Base-by-base conservation (phyloP, 140 eudicot genomes). In the Cichorium intybus region DNA sequence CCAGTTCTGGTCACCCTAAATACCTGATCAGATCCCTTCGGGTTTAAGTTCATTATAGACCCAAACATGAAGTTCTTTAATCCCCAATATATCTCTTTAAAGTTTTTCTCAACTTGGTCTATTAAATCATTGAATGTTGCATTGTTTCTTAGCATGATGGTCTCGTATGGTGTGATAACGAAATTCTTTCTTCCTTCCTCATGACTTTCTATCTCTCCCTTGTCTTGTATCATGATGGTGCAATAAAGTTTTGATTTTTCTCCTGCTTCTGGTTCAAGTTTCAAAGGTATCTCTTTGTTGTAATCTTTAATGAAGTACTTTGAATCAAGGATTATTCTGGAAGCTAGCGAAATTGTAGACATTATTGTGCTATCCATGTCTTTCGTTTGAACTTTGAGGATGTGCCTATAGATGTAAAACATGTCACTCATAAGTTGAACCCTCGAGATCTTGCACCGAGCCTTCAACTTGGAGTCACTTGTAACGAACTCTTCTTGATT, bases 321-420 rank as follows among this genome's bases (percentile, higher is more conserved):
- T 43, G 95, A 66, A 71, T 93, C 97, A n/a, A 93, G 88, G 41
- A 93, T 80, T 31, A 89, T 80, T 64, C 94, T 88, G 16, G 93
- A 83, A 45, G 98, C 96, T 59, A 77, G 47, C 16, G 95, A 72
- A 23, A 85, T 75, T 0, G 86, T 77, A 24, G 85, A 62, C 7
- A 68, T 58, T 7, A 79, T 68, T 0, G 84, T 87, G 24, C 60
- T 58, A 34, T 59, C 77, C 34, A 53, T 45, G 16, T 61, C 71
- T 57, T 72, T 66, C 1, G 72, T 71, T 43, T 80, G 83, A 18
- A 86, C 91, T 60, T 72, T 74, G 4, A 91, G 70, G 29, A 85
- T 70, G 75, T 70, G 74, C 9, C 73, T 81, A 68, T 85, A 88
- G 65, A 89, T 45, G 85, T 58, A 80, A 54, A 62, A 74, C 58